These are phyloP conservation scores for Xylariaceae sp. DNA, from an alignment of 2,329 filamentous ascomycete genomes.

Conservation along the genomic window DNA sequence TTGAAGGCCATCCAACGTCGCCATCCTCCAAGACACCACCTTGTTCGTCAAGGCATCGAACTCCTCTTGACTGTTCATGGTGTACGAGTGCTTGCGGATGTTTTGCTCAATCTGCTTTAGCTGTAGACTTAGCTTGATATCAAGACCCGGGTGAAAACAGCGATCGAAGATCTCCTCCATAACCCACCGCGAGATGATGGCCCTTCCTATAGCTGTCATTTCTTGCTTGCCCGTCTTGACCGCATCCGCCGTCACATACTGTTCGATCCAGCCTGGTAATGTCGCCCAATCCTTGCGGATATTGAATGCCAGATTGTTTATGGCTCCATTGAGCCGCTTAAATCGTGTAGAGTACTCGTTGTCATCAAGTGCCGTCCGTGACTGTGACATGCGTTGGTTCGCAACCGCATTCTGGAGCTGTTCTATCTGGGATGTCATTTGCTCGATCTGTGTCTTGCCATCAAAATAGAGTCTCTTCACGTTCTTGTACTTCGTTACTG, in stretches of 20 bases:
- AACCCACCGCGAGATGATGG: slow-evolving; percentile 84
- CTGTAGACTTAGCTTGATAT: slow-evolving; percentile 67
- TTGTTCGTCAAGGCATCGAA: slow-evolving; percentile 83
- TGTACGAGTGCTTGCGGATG: slow-evolving; percentile 72
- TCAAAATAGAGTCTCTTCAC: slow-evolving; percentile 98
- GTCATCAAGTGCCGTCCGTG: slow-evolving; percentile 89
- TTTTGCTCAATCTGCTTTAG: slow-evolving; percentile 85
- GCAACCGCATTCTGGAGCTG: slow-evolving; percentile 96
- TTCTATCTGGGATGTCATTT: slow-evolving; percentile 82
- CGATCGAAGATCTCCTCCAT: slow-evolving; percentile 87
- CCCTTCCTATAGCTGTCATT: slow-evolving; percentile 92
- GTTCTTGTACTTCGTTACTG: slow-evolving; percentile 94
- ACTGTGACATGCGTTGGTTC: slow-evolving; percentile 91
- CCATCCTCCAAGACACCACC: slow-evolving; percentile 87
- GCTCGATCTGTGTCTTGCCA: slow-evolving; percentile 86
- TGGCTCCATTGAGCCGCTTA: slow-evolving; percentile 84
- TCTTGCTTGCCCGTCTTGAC: slow-evolving; percentile 87
- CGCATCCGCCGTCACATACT: slow-evolving; percentile 79
- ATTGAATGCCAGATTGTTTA: slow-evolving; percentile 92
- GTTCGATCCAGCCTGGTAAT: slow-evolving; percentile 75
- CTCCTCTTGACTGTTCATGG: slow-evolving; percentile 75
- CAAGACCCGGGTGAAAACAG: slow-evolving; percentile 87
- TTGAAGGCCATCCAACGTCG: slow-evolving; percentile 86
- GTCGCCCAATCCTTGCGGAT: slow-evolving; percentile 90
- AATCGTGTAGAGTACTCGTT: slow-evolving; percentile 89